phyloP scores from a whole-genome alignment of 2,329 filamentous ascomycete species.

The Proliferodiscus dingleyae region DNA sequence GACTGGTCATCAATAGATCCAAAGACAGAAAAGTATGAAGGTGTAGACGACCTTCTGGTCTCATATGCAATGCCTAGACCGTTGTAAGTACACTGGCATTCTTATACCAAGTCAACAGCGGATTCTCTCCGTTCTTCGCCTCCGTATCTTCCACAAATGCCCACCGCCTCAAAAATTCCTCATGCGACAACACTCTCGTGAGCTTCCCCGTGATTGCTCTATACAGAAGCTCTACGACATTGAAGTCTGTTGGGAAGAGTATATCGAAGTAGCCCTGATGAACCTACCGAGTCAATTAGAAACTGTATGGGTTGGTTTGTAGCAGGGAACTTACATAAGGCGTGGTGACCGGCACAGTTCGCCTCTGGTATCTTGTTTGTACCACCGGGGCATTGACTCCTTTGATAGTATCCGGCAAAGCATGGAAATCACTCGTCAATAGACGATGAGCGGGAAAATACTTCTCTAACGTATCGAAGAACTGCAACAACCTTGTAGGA shows the following conservation, averaged over 20 bases:
- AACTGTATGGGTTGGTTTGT: not conserved
- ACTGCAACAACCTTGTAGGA: constrained; percentile 90
- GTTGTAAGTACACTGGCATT: constrained; percentile 93
- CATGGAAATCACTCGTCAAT: constrained; percentile 85
- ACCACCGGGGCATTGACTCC: constrained; percentile 93
- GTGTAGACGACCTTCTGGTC: not conserved
- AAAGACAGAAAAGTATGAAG: no score
- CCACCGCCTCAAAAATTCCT: constrained; percentile 87
- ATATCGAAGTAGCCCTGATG: constrained; percentile 99
- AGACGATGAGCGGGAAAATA: constrained; percentile 90
- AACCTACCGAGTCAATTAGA: constrained; percentile 53
- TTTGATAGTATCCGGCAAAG: constrained; percentile 72
- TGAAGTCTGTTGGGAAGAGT: constrained; percentile 94
- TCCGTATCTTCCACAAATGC: constrained; percentile 85
- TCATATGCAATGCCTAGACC: constrained; percentile 36
- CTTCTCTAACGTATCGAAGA: constrained; percentile 84
- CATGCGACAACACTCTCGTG: constrained; percentile 78
- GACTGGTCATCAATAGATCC: no score
- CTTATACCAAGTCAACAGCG: constrained; percentile 85
- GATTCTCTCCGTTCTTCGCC: constrained; percentile 89
- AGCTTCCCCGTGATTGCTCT: constrained; percentile 88
- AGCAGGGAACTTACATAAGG: constrained; percentile 63
- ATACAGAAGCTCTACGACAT: constrained; percentile 86
- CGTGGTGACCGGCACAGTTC: constrained; percentile 84
- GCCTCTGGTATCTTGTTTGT: constrained; percentile 84